Evolutionary conservation across 139 green algal genomes (phyloP).

Genomic region (Chlorella sorokiniana): DNA sequence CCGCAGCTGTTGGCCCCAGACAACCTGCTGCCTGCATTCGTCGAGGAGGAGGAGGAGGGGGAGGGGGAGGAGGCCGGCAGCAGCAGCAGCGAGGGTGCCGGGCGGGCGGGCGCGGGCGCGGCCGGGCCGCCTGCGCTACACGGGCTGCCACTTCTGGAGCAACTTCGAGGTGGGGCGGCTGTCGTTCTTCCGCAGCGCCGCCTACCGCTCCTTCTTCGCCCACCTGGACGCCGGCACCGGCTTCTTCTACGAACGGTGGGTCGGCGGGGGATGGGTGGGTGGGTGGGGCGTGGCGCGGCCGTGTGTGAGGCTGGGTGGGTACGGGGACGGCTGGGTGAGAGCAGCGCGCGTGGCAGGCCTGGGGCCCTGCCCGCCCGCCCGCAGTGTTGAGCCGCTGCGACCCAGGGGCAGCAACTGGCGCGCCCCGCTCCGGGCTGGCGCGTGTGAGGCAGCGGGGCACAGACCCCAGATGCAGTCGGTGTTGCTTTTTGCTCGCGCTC

Average conservation of each 20-base stretch:
- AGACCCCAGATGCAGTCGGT: no score
- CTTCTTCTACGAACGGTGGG: slow-evolving; percentile 48
- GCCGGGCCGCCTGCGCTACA: slow-evolving; percentile 21
- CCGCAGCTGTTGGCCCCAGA: background rate
- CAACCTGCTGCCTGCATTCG: slow-evolving; percentile 12
- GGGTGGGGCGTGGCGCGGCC: background rate
- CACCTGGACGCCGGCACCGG: slow-evolving; percentile 33
- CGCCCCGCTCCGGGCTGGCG: no score
- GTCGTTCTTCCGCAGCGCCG: slow-evolving; percentile 31
- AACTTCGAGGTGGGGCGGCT: slow-evolving; percentile 54
- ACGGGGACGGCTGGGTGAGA: background rate
- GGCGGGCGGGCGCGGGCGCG: slow-evolving; percentile 5
- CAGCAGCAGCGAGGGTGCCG: background rate
- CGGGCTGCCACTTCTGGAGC: slow-evolving; percentile 50
- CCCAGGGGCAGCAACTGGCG: no score
- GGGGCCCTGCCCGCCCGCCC: no score
- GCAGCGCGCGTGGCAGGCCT: no score
- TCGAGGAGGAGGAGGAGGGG: background rate
- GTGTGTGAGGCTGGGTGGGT: background rate
- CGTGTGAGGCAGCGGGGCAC: background rate
- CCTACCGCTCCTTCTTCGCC: slow-evolving; percentile 40
- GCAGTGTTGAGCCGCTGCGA: no score
- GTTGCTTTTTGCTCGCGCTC: background rate
- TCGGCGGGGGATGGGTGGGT: background rate
- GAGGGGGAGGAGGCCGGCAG: background rate